phyloP scores from a whole-genome alignment of 352 stramenopile genomes.

The Porosira glacialis region DNA sequence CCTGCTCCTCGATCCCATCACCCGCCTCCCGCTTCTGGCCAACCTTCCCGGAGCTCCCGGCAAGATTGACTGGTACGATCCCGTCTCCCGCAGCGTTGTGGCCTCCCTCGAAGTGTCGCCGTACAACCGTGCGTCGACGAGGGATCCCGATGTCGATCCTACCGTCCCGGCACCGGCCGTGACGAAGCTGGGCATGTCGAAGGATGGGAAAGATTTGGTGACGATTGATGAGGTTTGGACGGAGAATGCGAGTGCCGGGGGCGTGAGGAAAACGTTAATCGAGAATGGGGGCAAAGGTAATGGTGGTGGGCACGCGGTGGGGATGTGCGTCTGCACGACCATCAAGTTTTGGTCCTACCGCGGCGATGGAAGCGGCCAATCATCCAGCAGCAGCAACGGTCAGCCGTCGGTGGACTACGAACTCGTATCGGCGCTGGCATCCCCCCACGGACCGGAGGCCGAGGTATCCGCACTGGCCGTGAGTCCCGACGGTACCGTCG shows the following conservation, averaged over 20 bases:
- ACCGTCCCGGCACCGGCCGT: conserved; percentile 61
- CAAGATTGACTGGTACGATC: conserved; percentile 78
- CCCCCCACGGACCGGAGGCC: conserved; percentile 65
- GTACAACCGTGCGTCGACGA: conserved; percentile 69
- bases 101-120: conserved; percentile 63
- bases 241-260: conserved; percentile 64
- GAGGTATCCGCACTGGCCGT: conserved; percentile 57
- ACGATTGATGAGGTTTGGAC: conserved; percentile 68
- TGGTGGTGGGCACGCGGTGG: conserved; percentile 13
- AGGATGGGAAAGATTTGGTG: conserved; percentile 61
- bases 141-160: conserved; percentile 44
- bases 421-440: conserved; percentile 61
- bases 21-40: conserved; percentile 43
- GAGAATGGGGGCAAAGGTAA: conserved; percentile 11
- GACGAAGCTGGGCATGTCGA: conserved; percentile 49
- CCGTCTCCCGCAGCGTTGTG: conserved; percentile 44
- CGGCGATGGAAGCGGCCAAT: conserved; percentile 8
- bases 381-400: conserved; percentile 16
- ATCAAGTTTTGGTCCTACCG: conserved; percentile 74
- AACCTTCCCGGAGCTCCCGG: conserved; percentile 65
- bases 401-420: conserved; percentile 50
- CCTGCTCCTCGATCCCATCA: conserved; percentile 47
- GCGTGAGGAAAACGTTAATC: too few species aligned
- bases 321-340: conserved; percentile 59
- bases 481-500: conserved; percentile 46